Evolutionary conservation across 2,329 filamentous ascomycete species (phyloP).

Genomic region (Diaporthe helianthi): DNA sequence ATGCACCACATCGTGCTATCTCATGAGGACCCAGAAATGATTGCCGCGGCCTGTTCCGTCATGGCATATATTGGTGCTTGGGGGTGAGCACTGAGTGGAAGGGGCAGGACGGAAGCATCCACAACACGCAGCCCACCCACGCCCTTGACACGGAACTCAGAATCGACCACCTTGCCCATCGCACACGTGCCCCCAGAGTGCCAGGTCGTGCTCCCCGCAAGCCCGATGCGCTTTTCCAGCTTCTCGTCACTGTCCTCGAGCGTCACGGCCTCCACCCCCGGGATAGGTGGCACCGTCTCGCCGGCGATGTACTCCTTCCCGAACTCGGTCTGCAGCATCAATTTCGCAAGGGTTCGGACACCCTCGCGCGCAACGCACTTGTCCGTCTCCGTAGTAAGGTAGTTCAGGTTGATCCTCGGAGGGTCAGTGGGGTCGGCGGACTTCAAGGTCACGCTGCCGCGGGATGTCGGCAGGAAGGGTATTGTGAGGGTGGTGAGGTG

Average conservation of each 20-base stretch:
- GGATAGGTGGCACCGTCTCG: slow-evolving; percentile 36
- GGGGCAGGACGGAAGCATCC: slow-evolving; percentile 48
- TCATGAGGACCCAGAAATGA: slow-evolving; percentile 20
- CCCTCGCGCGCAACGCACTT: slow-evolving; percentile 41
- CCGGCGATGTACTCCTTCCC: slow-evolving; percentile 41
- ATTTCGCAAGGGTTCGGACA: slow-evolving; percentile 38
- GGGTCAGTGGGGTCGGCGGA: slow-evolving; percentile 36
- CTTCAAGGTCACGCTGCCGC: slow-evolving; percentile 40
- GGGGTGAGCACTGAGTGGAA: slow-evolving; percentile 28
- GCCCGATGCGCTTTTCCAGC: slow-evolving; percentile 40
- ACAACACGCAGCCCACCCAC: slow-evolving; percentile 47
- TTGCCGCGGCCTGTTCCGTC: slow-evolving; percentile 17
- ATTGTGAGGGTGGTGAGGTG: slow-evolving; percentile 37
- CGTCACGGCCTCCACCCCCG: slow-evolving; percentile 37
- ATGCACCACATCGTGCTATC: neutral
- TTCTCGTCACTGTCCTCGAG: slow-evolving; percentile 40
- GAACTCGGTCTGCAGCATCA: slow-evolving; percentile 37
- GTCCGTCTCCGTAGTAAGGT: slow-evolving; percentile 41
- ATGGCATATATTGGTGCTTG: slow-evolving; percentile 27
- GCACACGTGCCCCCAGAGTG: slow-evolving; percentile 42
- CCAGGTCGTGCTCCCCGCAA: slow-evolving; percentile 37
- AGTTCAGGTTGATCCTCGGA: slow-evolving; percentile 43
- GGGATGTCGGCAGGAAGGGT: slow-evolving; percentile 40
- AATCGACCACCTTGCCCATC: slow-evolving; percentile 45
- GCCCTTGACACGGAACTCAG: slow-evolving; percentile 47